Base-by-base conservation (phyloP, 2,329 filamentous ascomycete species). In the Samsoniella hepiali region DNA sequence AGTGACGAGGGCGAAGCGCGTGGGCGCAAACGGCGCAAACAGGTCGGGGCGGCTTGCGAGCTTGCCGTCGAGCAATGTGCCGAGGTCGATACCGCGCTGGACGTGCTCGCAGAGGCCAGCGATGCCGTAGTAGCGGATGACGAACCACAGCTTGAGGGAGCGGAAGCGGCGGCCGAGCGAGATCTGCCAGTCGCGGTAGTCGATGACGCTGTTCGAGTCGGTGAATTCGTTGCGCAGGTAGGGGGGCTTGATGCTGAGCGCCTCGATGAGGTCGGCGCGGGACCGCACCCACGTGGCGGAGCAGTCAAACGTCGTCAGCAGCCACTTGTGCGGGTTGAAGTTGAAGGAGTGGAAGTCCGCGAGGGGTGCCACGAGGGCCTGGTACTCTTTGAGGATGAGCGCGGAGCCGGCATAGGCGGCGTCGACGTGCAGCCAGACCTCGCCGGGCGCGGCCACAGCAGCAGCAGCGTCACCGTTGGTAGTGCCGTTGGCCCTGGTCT, bases 121-220 rank as follows among this genome's bases (percentile, higher is more conserved):
- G 58, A 96, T 78, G 55, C 94, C 94, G 72, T 93, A 97, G 50
- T 84, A 88, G 51, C 94, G 83, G 70, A 97, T 79, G 8, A 98
- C 93, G 73, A 97, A 97, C 94, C 94, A 98, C 67, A 97, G 88
- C 79, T 98, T 98, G 64, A 98, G 78, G 3, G 89, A 87, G 65
- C 94, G 85, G 83, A 98, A 98, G 17, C 94, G 84, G 3, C 94
- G 83, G 9, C 94, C 94, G 0, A 98, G 87, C 0, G 94, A 93
- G 70, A 98, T 96, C 78, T 97, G 93, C 94, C 94, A 98, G 81
- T 98, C 93, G 54, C 94, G 87, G 79, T 97, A 97, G 76, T 98
- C 94, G 31, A 92, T 97, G 1, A 97, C 94, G 2, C 94, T 83
- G 0, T 92, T 93, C 44, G 84, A 85, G 69, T 95, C 91, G 3